Conservation (phyloP, 768 basidiomycete genomes). For the Epithele typhae region DNA sequence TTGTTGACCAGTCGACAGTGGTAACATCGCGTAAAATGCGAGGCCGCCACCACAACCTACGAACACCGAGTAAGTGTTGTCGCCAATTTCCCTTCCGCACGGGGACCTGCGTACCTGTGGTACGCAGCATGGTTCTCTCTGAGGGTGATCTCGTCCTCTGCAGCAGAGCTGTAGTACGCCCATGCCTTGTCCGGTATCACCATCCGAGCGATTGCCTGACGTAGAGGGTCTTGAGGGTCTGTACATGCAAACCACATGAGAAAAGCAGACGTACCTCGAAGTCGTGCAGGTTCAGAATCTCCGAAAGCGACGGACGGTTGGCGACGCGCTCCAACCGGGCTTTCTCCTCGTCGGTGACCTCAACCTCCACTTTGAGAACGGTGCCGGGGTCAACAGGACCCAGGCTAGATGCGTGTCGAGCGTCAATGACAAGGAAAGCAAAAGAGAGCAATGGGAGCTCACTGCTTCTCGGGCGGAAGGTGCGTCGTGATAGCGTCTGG, state of each 20-base stretch:
- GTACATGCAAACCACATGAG: too few species aligned
- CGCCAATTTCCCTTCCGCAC: background rate
- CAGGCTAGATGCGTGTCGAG: slow-evolving; percentile 31
- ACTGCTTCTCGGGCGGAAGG: slow-evolving; percentile 79
- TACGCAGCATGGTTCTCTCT: slow-evolving; percentile 90
- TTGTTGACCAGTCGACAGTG: slow-evolving; percentile 79
- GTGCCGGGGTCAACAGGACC: slow-evolving; percentile 69
- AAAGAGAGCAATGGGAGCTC: background rate
- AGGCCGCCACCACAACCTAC: slow-evolving; percentile 28
- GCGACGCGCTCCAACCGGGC: slow-evolving; percentile 56
- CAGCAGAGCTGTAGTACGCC: slow-evolving; percentile 93
- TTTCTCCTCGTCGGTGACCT: slow-evolving; percentile 59
- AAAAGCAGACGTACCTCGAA: slow-evolving; percentile 70
- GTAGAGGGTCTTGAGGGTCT: too few species aligned
- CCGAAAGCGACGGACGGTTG: slow-evolving; percentile 66
- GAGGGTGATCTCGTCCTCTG: slow-evolving; percentile 89
- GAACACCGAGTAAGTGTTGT: background rate
- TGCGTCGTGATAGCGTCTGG: slow-evolving; percentile 74
- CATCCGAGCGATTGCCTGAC: slow-evolving; percentile 67
- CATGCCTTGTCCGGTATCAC: slow-evolving; percentile 85
- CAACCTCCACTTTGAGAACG: slow-evolving; percentile 54
- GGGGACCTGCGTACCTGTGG: slow-evolving; percentile 52
- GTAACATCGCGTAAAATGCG: slow-evolving; percentile 70
- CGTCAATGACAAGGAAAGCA: background rate
- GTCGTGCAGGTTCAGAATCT: slow-evolving; percentile 88